Percentiles rank a stretch among this genome's conserved stretches.
phyloP scores from a whole-genome alignment of 192 early-diverging fungal species.

The Coemansia sp. region DNA sequence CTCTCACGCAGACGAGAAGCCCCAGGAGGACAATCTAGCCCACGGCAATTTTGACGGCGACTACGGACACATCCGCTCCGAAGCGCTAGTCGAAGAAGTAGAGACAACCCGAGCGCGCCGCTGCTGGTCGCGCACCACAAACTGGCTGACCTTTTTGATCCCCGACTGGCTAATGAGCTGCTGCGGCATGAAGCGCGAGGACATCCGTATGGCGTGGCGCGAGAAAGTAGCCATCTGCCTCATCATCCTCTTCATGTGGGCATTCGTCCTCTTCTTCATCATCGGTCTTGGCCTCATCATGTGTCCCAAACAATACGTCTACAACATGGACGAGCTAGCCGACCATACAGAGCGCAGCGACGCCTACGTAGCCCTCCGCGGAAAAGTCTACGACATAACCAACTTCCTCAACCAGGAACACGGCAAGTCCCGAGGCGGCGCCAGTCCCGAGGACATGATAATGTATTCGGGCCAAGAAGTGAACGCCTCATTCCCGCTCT shows the following conservation, averaged over 20 bases:
- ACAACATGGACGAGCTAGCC: conserved; percentile 62
- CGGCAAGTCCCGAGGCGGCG: conserved; percentile 58
- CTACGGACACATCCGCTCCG: conserved; percentile 10
- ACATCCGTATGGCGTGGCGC: conserved; percentile 92
- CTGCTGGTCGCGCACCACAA: conserved; percentile 36
- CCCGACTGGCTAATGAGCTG: conserved; percentile 73
- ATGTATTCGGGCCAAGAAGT: conserved; percentile 47
- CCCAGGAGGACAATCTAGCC: conserved; percentile 21
- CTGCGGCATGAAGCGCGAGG: conserved; percentile 75
- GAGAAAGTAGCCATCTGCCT: conserved; percentile 93
- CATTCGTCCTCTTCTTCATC: conserved; percentile 81
- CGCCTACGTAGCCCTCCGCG: conserved; percentile 69
- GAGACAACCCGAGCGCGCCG: conserved; percentile 43
- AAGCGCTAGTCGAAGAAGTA: conserved; percentile 44
- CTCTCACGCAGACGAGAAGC: conserved; percentile 58
- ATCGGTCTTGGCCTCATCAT: conserved; percentile 69
- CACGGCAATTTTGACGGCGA: conserved; percentile 16
- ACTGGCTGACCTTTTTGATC: conserved; percentile 69
- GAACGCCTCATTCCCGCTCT: conserved; percentile 64
- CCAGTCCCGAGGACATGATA: conserved; percentile 20
- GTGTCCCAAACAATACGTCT: conserved; percentile 75
- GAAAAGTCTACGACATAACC: conserved; percentile 78
- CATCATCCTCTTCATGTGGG: conserved; percentile 76
- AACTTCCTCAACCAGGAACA: conserved; percentile 55
- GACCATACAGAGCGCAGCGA: conserved; percentile 55